These are phyloP conservation scores for Oehlia diaphana DNA, from an alignment of 192 early-diverging fungal species.

Conservation along the genomic window DNA sequence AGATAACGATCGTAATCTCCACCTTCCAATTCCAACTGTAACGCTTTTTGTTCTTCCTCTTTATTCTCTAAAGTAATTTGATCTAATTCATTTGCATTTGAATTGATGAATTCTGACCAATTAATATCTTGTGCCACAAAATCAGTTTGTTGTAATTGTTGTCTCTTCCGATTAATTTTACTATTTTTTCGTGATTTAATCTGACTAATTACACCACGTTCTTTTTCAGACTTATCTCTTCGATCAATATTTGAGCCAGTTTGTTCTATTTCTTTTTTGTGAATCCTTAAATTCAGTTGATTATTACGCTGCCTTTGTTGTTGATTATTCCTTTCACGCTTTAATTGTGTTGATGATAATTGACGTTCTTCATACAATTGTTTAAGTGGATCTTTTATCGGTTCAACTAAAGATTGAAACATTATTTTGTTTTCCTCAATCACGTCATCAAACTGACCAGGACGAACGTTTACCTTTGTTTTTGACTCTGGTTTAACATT, in stretches of 20 bases:
- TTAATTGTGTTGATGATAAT: background rate
- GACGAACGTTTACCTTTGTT: background rate
- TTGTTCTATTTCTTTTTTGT: background rate
- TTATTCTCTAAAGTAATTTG: background rate
- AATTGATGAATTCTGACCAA: slow-evolving; percentile 1
- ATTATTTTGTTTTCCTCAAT: background rate
- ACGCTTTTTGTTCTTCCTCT: background rate
- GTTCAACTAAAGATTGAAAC: background rate
- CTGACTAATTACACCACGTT: background rate
- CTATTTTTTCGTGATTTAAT: background rate
- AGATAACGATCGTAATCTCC: slow-evolving; percentile 2
- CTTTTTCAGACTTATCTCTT: background rate
- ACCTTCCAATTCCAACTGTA: background rate
- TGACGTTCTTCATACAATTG: background rate
- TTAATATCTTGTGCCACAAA: slow-evolving; percentile 1
- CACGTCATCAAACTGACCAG: background rate
- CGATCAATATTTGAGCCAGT: background rate
- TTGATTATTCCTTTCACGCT: background rate
- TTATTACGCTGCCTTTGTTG: background rate
- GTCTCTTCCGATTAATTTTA: background rate
- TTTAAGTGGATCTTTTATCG: background rate
- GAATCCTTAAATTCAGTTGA: background rate
- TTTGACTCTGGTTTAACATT: background rate
- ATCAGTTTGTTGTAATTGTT: background rate
- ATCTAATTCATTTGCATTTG: background rate